Evolutionary conservation across 1,139 yeast species (phyloP), one percentile per base, ranked within the genome.

Genomic region (Saccharomycopsis hybrid): DNA sequence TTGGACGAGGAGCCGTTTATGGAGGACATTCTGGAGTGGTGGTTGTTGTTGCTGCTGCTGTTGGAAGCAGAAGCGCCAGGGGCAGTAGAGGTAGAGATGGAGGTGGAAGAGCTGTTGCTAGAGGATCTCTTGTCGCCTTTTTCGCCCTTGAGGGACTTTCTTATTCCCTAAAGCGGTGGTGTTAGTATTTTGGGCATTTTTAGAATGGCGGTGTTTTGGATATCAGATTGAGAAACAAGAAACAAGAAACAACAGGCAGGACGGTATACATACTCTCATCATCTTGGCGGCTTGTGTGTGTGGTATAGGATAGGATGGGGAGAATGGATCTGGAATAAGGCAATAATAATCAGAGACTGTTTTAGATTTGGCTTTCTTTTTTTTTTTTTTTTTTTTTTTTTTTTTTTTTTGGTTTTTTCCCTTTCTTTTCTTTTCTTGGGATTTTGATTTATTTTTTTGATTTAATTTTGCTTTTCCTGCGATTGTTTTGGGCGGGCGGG

Each of bases 101-200:
- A 38, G 3, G 48, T 33, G 41, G 11, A 29, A 5, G 41, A 27
- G 36, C 50, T 31, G 5, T 41, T 25, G 41, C 46, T 44, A 5
- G 48, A 43, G 37, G 49, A n/a, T 37, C 53, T 41, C 30, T 49
- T 32, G 28, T 50, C 53, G 11, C 36, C 24, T 42, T 52, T 52
- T 30, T 52, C 55, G 18, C 53, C 47, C 39, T 52, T 52, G 31
- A 52, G 48, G 11, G 55, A 52, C 32, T 52, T 52, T 44, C 55
- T 46, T 32, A 52, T 41, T n/a, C 51, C 50, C 48, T 44, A 38
- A 8, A 47, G 24, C 8, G 11, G 11, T 32, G 18, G 18, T 37
- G 41, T 37, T 37, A 37, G 25, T 37, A 37, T 37, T 37, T 32
- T n/a, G 36, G 9, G 11, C 9, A 32, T 32, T 32, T 32, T 32